Evolutionary conservation across 2,329 filamentous ascomycete genomes (phyloP), one percentile per base, ranked within the genome.

Genomic region (Claviceps paspali): DNA sequence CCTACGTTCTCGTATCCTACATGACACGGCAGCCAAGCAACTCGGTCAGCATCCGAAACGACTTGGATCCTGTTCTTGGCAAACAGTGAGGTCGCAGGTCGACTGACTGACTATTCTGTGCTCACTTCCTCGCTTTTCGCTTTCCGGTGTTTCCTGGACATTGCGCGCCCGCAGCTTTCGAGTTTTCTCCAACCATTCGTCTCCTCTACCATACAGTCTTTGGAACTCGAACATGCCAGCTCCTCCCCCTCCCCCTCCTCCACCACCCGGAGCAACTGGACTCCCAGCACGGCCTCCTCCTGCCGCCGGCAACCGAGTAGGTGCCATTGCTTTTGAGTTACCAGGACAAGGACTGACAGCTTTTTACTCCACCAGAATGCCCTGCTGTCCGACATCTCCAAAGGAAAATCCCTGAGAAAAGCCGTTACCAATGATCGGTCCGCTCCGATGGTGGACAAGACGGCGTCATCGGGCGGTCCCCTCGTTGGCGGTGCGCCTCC

Each of bases 371-470:
- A 3, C 14, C 4, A 96, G 88, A 80, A 80, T 49, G 87, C 88
- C 38, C 69, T 98, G 26, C 73, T 96, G 31, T 71, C 76, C 52
- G 88, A 96, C 58, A 98, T 98, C 49, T 65, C 67, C 47, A 93
- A 92, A 58, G 91, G 88, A 45, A 69, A 63, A 47, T 64, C 66
- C 43, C 68, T 96, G 41, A 94, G 82, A 61, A 95, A 94, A 59
- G 69, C 84, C 23, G 79, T 85, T 39, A 83, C 87, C 47, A 95
- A 96, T 60, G 88, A 96, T 58, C 79, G 88, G 57, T 95, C 87
- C 17, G 84, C 84, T 6, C 88, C 88, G 1, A 50, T 71, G 35
- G 57, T 95, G 39, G 45, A 5, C 40, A 55, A 49, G 12, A 39
- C 44, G 6, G 45, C 53, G 11, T 52, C 51, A 10, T 51, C 56